Evolutionary conservation across 352 stramenopile species (phyloP), one percentile per base, ranked within the genome.

Genomic region (Globisporangium spinosum): DNA sequence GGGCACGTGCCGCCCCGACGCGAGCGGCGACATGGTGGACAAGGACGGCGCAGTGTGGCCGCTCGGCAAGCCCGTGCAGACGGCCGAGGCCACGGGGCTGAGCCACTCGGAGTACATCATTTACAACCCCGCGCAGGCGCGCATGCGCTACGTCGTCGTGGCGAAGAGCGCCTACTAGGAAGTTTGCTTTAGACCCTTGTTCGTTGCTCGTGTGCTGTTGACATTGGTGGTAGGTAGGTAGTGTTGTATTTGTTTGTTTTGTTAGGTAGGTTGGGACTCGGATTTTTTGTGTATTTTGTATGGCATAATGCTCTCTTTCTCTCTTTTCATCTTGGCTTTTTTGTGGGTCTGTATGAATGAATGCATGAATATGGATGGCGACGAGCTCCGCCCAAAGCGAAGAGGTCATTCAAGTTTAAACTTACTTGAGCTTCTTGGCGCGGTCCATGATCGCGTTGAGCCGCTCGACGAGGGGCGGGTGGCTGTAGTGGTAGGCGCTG

Each of bases 401-500:
- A 51, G 43, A 51, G 43, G 17, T 23, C 15, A 51, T 43, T 32
- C 29, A 32, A 32, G 29, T 32, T 13, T 45, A 12, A 15, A 55
- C 34, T 69, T 78, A 90, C 72, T 85, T 65, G 23, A 72, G 73
- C 67, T 92, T 91, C 76, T 90, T 90, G 15, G 75, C 80, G 45
- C 79, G 70, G 3, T 65, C 70, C 1, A 76, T 76, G 65, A 99
- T 98, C n/a, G 95, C 96, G 51, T 85, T 90, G 8, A 99, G 82
- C 15, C 97, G 88, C 75, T 99, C 95, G 3, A 99, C 86, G 38
- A 99, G 80, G 49, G 97, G 95, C 38, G 97, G 97, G 77, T 99
- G 97, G 71, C 84, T 98, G 82, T 99, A 99, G 83, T 99, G 97
- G 74, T 98, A 98, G 13, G 89, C 92, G 38, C 87, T 97, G 81